Evolutionary conservation across 2,329 filamentous ascomycete species (phyloP).

Genomic region (Periglandula ipomoeae): DNA sequence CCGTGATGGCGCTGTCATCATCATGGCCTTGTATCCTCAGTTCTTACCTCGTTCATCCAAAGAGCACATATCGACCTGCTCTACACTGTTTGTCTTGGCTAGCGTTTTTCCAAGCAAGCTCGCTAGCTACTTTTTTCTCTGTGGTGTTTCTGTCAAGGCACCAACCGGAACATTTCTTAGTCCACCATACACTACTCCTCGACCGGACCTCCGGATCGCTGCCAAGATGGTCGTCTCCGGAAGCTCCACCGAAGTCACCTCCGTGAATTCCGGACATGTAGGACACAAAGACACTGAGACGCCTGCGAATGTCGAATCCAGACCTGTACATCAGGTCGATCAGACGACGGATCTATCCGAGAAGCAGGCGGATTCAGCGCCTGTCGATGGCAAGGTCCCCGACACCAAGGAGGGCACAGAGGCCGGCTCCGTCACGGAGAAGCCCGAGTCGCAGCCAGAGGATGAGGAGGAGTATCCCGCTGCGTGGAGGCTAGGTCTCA

Average conservation of each 20-base stretch:
- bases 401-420: background rate
- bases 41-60: background rate
- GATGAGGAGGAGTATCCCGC: conserved; percentile 5
- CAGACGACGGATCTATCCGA: background rate
- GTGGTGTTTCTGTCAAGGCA: too few species aligned
- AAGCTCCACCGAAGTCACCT: conserved; percentile 3
- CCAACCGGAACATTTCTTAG: background rate
- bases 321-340: background rate
- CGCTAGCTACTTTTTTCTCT: too few species aligned
- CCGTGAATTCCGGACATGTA: background rate
- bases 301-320: background rate
- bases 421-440: background rate
- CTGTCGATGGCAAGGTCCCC: background rate
- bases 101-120: too few species aligned
- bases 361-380: background rate
- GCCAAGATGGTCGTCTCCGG: conserved; percentile 4
- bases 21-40: too few species aligned
- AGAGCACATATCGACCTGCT: too few species aligned
- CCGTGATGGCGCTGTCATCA: background rate
- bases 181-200: too few species aligned
- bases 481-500: conserved; percentile 6
- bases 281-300: background rate
- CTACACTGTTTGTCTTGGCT: too few species aligned
- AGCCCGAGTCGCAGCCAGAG: background rate
- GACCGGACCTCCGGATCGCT: too few species aligned